Percentiles rank a stretch among this genome's conserved stretches.
phyloP scores from a whole-genome alignment of 192 early-diverging fungal genomes.

The Coemansia sp. region DNA sequence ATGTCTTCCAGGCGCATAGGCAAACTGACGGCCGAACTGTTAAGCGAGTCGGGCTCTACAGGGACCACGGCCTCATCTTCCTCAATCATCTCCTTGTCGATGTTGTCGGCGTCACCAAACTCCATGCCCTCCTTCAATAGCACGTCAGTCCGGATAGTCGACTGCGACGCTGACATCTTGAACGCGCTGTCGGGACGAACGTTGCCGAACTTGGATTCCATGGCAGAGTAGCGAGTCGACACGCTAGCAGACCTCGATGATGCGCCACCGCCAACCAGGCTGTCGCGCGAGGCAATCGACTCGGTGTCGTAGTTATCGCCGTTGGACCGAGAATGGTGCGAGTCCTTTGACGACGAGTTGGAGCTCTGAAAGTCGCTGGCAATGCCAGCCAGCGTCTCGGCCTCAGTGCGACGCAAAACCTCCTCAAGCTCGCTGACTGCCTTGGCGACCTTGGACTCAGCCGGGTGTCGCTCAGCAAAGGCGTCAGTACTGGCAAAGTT shows the following conservation, averaged over 20 bases:
- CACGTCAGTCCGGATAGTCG: slow-evolving; percentile 45
- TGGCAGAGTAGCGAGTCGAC: slow-evolving; percentile 37
- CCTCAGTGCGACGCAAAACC: slow-evolving; percentile 49
- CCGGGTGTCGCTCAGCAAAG: slow-evolving; percentile 41
- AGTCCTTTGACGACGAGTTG: neutral
- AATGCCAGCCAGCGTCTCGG: slow-evolving; percentile 28
- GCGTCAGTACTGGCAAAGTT: slow-evolving; percentile 9
- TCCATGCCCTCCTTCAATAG: slow-evolving; percentile 44
- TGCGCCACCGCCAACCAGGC: slow-evolving; percentile 47
- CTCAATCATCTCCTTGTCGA: slow-evolving; percentile 24
- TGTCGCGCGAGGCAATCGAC: slow-evolving; percentile 35
- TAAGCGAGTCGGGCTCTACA: slow-evolving; percentile 13
- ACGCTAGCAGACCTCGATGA: slow-evolving; percentile 45
- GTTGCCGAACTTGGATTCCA: slow-evolving; percentile 24
- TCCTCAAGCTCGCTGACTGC: slow-evolving; percentile 55
- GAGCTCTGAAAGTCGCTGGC: slow-evolving; percentile 34
- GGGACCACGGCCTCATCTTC: slow-evolving; percentile 43
- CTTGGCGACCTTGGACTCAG: slow-evolving; percentile 53
- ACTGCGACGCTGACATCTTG: slow-evolving; percentile 43
- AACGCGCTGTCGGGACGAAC: slow-evolving; percentile 22
- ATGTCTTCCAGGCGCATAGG: slow-evolving; percentile 46
- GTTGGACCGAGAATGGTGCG: neutral
- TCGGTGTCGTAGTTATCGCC: slow-evolving; percentile 15
- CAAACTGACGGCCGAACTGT: slow-evolving; percentile 39
- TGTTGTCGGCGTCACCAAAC: slow-evolving; percentile 28